Evolutionary conservation across 1,139 yeast genomes (phyloP).

Genomic region (Zhuliangozyma parablackwelliae): DNA sequence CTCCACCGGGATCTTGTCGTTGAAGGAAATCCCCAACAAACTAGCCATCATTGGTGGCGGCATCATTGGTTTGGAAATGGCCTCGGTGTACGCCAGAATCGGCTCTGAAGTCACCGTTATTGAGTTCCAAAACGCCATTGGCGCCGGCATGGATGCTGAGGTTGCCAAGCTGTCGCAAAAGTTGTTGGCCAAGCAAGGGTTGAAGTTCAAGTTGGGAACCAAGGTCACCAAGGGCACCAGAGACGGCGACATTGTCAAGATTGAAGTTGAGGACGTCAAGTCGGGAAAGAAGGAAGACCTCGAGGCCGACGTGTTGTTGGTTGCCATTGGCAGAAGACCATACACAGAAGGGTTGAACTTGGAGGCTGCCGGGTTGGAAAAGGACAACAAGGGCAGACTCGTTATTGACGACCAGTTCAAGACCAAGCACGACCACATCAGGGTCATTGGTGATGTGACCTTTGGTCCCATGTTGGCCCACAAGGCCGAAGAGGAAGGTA

Average conservation of each 20-base stretch:
- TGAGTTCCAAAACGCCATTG: conserved; percentile 87
- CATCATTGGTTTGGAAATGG: conserved; percentile 99
- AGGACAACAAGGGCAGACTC: conserved; percentile 86
- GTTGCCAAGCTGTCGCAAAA: conserved; percentile 87
- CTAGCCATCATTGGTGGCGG: conserved; percentile 97
- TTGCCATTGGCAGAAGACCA: conserved; percentile 99
- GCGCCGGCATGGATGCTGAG: conserved; percentile 96
- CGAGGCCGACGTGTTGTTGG: conserved; percentile 89
- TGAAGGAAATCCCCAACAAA: conserved; percentile 87
- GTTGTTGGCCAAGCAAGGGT: conserved; percentile 88
- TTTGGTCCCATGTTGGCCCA: conserved; percentile 99
- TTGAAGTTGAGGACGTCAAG: conserved; percentile 88
- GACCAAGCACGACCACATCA: conserved; percentile 88
- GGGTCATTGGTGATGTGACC: conserved; percentile 97
- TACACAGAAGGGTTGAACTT: conserved; percentile 86
- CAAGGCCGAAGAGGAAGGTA: conserved; percentile 99
- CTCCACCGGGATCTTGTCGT: conserved; percentile 85
- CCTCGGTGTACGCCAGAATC: conserved; percentile 92
- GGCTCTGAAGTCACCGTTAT: conserved; percentile 94
- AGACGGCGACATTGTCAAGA: conserved; percentile 81
- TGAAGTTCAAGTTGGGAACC: conserved; percentile 87
- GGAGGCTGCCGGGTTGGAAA: conserved; percentile 84
- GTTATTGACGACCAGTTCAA: conserved; percentile 92
- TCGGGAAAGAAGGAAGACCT: conserved; percentile 73
- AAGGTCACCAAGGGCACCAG: conserved; percentile 85